A percentile compares a stretch with the other conserved stretches of the same genome.
These are phyloP conservation scores for Chaetomiaceae sp. DNA, from an alignment of 2,329 filamentous ascomycete genomes.

Conservation along the genomic window DNA sequence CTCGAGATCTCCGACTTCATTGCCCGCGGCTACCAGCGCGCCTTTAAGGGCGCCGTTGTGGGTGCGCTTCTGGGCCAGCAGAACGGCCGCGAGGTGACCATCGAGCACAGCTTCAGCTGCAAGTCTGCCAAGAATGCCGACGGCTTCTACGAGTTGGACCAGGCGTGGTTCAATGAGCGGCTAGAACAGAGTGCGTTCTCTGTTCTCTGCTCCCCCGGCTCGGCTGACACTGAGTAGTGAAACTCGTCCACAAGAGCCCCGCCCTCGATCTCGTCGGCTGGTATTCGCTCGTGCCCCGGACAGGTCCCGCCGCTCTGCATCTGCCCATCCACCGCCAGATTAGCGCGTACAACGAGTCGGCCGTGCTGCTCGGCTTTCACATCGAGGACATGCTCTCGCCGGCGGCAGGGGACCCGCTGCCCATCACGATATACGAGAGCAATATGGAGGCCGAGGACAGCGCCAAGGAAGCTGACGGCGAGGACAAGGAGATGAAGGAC, in stretches of 20 bases:
- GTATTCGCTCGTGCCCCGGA: constrained; percentile 72
- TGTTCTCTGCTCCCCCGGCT: background rate
- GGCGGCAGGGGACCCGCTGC: constrained; percentile 70
- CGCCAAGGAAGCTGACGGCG: constrained; percentile 25
- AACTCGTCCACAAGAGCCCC: constrained; percentile 78
- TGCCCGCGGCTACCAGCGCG: constrained; percentile 77
- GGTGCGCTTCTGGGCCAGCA: constrained; percentile 90
- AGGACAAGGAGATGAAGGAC: constrained; percentile 69
- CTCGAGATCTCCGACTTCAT: constrained; percentile 97
- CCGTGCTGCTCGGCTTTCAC: constrained; percentile 85
- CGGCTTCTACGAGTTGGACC: constrained; percentile 57
- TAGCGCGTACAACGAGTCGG: constrained; percentile 74
- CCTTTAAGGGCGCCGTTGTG: constrained; percentile 68
- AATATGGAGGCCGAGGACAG: constrained; percentile 54
- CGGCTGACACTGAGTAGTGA: constrained; percentile 51
- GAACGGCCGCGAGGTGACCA: constrained; percentile 80
- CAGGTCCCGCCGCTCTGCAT: constrained; percentile 63
- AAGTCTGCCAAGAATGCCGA: constrained; percentile 46
- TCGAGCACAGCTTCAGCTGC: constrained; percentile 90
- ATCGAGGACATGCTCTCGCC: constrained; percentile 50
- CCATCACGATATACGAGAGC: constrained; percentile 86
- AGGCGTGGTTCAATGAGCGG: constrained; percentile 67
- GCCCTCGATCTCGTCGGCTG: constrained; percentile 83
- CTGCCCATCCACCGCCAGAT: constrained; percentile 75
- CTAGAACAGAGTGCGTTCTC: constrained; percentile 72